Conservation (phyloP, 129 eudicot genomes). For the Helichrysum umbraculigerum region DNA sequence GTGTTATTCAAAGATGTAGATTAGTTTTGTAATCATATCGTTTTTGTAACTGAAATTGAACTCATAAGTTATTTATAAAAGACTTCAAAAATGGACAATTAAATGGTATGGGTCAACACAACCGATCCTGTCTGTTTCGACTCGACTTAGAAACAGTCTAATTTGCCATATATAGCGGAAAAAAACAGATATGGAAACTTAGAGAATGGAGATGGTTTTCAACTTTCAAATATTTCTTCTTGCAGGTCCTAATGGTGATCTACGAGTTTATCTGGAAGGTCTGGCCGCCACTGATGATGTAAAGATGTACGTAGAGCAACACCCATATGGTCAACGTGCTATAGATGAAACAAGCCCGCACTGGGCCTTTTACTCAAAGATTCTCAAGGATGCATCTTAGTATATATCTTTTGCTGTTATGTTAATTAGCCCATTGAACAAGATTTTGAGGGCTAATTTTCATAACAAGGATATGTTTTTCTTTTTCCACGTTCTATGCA, state of each 20-base stretch:
- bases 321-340: conserved; percentile 35
- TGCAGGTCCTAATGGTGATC: conserved; percentile 83
- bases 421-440: conserved; percentile 1
- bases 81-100: background rate
- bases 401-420: background rate
- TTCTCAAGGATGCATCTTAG: conserved; percentile 22
- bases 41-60: background rate
- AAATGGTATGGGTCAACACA: conserved; percentile 7
- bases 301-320: conserved; percentile 33
- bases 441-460: background rate
- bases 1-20: background rate
- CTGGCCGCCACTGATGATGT: conserved; percentile 38
- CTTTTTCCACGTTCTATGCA: conserved; percentile 8
- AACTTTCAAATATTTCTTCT: conserved; percentile 9
- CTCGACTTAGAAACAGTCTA: background rate
- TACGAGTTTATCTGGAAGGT: conserved; percentile 67
- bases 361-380: conserved; percentile 32
- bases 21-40: background rate
- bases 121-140: background rate
- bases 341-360: conserved; percentile 36
- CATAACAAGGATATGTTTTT: conserved; percentile 10
- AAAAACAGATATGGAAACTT: background rate
- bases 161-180: background rate
- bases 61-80: background rate
- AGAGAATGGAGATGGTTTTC: background rate